Conservation (phyloP, 208 protist species). For the Leishmania amazonensis region DNA sequence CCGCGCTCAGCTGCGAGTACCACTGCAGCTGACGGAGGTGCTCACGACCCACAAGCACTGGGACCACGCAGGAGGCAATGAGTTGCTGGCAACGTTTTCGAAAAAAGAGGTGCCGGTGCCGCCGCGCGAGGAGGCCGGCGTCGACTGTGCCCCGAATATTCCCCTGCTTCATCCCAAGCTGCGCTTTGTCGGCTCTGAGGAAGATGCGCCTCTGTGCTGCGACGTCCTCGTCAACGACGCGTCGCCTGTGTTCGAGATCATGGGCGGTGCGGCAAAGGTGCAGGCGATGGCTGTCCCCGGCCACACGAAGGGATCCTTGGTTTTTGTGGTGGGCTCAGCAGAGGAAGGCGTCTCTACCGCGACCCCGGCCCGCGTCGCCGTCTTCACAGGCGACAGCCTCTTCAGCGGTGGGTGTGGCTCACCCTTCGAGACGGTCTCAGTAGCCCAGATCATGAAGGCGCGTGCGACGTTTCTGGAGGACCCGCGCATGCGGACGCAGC, state of each 20-base stretch:
- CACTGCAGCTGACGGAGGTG: slow-evolving; percentile 73
- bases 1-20: slow-evolving; percentile 33
- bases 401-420: slow-evolving; percentile 93
- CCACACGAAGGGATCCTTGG: slow-evolving; percentile 83
- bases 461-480: slow-evolving; percentile 45
- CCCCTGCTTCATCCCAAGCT: slow-evolving; percentile 32
- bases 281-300: slow-evolving; percentile 68
- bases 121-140: slow-evolving; percentile 20
- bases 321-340: slow-evolving; percentile 67
- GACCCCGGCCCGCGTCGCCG: slow-evolving; percentile 36
- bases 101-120: background rate
- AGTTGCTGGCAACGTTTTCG: slow-evolving; percentile 45
- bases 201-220: slow-evolving; percentile 61
- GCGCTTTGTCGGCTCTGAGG: slow-evolving; percentile 71
- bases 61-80: slow-evolving; percentile 95
- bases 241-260: slow-evolving; percentile 53
- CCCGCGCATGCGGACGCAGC: slow-evolving; percentile 53
- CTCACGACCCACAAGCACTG: slow-evolving; percentile 97
- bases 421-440: slow-evolving; percentile 84
- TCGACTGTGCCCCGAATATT: slow-evolving; percentile 12
- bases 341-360: slow-evolving; percentile 30
- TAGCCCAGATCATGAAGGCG: slow-evolving; percentile 57
- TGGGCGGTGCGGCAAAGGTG: slow-evolving; percentile 48
- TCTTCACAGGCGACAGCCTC: slow-evolving; percentile 95
- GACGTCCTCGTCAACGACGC: slow-evolving; percentile 53